These are phyloP conservation scores for Eucalyptus sideroxylon DNA, from an alignment of 345 rosid genomes.

Conservation along the genomic window DNA sequence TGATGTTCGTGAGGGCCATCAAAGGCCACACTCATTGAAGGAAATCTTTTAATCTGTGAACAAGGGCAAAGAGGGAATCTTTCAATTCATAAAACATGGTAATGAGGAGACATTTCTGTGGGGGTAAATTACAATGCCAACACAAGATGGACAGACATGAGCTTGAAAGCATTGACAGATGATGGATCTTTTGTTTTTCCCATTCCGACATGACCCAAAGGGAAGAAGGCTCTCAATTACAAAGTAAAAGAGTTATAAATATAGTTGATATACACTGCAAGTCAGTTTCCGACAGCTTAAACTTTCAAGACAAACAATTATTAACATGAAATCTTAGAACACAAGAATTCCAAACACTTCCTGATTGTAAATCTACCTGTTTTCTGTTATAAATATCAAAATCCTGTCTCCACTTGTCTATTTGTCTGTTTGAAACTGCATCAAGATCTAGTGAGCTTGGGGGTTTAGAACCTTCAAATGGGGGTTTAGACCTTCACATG, in stretches of 20 bases:
- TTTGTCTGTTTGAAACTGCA: background rate
- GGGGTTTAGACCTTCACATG: background rate
- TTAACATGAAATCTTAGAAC: background rate
- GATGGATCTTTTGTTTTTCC: background rate
- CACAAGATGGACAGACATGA: background rate
- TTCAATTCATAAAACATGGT: background rate
- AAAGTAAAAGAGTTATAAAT: background rate
- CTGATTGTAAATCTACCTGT: background rate
- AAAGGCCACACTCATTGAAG: background rate
- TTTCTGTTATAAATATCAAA: background rate
- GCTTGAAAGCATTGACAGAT: background rate
- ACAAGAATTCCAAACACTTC: background rate
- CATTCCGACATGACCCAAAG: background rate
- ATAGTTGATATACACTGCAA: background rate
- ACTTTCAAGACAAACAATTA: background rate
- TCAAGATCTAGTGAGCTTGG: background rate
- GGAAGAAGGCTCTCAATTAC: background rate
- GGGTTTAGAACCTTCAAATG: background rate
- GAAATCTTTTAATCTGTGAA: background rate
- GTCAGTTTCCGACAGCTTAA: background rate
- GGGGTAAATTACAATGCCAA: background rate
- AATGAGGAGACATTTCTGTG: background rate
- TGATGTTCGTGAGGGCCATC: background rate
- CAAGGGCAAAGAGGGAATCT: background rate
- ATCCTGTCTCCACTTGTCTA: background rate